Conservation (phyloP, 1,284 basidiomycete species). For the Grifola frondosa region DNA sequence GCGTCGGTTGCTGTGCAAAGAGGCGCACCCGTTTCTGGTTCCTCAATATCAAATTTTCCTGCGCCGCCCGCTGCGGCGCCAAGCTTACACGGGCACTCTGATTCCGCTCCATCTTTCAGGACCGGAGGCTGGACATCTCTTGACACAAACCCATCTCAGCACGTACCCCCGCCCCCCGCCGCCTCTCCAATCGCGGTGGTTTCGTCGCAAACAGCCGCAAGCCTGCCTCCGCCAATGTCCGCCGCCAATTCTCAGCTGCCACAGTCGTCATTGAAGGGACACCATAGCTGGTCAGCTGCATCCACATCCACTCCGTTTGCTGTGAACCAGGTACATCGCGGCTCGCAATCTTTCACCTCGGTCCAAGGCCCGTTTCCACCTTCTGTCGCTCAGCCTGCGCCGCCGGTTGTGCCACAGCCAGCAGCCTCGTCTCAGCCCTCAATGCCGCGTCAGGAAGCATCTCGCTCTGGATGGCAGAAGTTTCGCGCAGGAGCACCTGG, state of each 20-base stretch:
- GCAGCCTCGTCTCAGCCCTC: slow-evolving; percentile 6
- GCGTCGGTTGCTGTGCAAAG: slow-evolving; percentile 7
- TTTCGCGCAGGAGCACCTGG: slow-evolving; percentile 38
- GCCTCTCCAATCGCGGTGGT: slow-evolving; percentile 15
- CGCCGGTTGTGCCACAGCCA: slow-evolving; percentile 7
- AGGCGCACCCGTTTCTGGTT: slow-evolving; percentile 9
- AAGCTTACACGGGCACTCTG: slow-evolving; percentile 12
- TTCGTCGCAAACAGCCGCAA: slow-evolving; percentile 24
- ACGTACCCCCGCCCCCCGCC: slow-evolving; percentile 20
- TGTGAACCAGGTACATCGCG: no score
- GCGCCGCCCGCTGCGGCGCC: slow-evolving; percentile 20
- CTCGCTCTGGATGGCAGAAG: slow-evolving; percentile 53
- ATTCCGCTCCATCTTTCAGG: slow-evolving; percentile 46
- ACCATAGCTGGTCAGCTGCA: slow-evolving; percentile 10
- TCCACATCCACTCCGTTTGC: not conserved
- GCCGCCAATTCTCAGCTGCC: no score
- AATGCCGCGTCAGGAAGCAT: slow-evolving; percentile 18
- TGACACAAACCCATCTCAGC: slow-evolving; percentile 45
- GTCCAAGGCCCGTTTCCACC: no score
- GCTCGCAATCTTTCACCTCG: no score
- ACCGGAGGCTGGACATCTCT: slow-evolving; percentile 61
- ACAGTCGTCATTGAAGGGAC: no score
- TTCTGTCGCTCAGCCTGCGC: not conserved
- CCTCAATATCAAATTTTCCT: slow-evolving; percentile 23
- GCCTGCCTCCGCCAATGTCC: slow-evolving; percentile 22